Evolutionary conservation across 1,139 yeast genomes (phyloP).

Genomic region (Pichia sp.): DNA sequence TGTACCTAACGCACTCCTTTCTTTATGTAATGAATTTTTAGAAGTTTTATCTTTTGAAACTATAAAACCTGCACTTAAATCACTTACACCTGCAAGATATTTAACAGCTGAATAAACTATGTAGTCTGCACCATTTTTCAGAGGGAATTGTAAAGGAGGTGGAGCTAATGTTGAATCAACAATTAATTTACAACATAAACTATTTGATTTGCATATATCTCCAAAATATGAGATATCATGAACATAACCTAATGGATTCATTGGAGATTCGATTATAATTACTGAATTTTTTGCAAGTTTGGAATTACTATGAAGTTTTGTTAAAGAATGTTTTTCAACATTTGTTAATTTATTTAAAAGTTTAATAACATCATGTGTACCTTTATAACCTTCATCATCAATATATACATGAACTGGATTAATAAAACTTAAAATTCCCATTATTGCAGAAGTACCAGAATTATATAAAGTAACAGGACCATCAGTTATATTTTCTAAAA

Average conservation of each 20-base stretch:
- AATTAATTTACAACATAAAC: slow-evolving; percentile 52
- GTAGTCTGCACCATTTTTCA: slow-evolving; percentile 74
- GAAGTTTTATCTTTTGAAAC: slow-evolving; percentile 50
- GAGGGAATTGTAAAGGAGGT: slow-evolving; percentile 81
- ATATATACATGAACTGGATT: slow-evolving; percentile 71
- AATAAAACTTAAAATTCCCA: slow-evolving; percentile 62
- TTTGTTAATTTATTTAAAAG: slow-evolving; percentile 60
- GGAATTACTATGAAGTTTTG: slow-evolving; percentile 35
- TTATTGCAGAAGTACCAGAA: slow-evolving; percentile 79
- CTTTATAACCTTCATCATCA: slow-evolving; percentile 74
- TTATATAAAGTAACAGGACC: slow-evolving; percentile 62
- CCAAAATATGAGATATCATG: slow-evolving; percentile 59
- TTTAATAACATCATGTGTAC: slow-evolving; percentile 67
- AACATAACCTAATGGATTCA: slow-evolving; percentile 78
- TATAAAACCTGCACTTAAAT: slow-evolving; percentile 76
- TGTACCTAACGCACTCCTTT: slow-evolving; percentile 73
- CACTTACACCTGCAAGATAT: slow-evolving; percentile 90
- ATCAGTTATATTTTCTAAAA: slow-evolving; percentile 54
- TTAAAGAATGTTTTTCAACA: slow-evolving; percentile 44
- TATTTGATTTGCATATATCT: slow-evolving; percentile 51
- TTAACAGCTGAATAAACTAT: slow-evolving; percentile 90
- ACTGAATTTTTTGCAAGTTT: slow-evolving; percentile 54
- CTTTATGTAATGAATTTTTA: slow-evolving; percentile 44
- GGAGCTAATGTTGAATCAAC: slow-evolving; percentile 93
- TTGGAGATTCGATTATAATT: slow-evolving; percentile 80